A percentile compares a stretch with the other conserved stretches of the same genome.
These are phyloP conservation scores for Ilyonectria mors-panacis DNA, from an alignment of 2,329 filamentous ascomycete genomes.

Conservation along the genomic window DNA sequence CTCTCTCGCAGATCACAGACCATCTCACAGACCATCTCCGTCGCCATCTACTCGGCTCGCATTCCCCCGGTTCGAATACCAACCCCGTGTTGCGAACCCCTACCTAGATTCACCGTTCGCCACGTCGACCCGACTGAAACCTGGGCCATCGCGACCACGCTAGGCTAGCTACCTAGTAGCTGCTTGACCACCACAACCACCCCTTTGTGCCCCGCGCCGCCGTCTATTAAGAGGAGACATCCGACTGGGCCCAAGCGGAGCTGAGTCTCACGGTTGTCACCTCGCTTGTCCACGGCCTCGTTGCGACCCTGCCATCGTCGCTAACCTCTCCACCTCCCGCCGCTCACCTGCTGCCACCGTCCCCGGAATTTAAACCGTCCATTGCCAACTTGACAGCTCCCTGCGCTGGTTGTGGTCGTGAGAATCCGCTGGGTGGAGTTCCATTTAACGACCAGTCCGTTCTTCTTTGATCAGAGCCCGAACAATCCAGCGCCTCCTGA, in stretches of 20 bases:
- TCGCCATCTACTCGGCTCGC: slow-evolving; percentile 24
- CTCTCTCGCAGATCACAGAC: slow-evolving; percentile 30
- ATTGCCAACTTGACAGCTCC: slow-evolving; percentile 19
- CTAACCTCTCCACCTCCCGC: slow-evolving; percentile 30
- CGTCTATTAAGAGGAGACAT: slow-evolving; percentile 43
- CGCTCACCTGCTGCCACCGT: slow-evolving; percentile 20
- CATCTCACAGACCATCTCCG: slow-evolving; percentile 24
- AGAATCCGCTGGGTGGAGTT: slow-evolving; percentile 42
- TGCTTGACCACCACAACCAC: slow-evolving; percentile 16
- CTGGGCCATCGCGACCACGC: slow-evolving; percentile 44
- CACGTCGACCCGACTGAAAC: slow-evolving; percentile 49
- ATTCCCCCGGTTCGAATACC: slow-evolving; percentile 29
- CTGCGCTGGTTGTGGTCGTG: slow-evolving; percentile 28
- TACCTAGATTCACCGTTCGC: slow-evolving; percentile 47
- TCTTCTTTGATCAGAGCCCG: slow-evolving; percentile 39
- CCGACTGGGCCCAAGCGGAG: slow-evolving; percentile 45
- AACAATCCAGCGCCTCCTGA: slow-evolving; percentile 47
- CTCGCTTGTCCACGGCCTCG: slow-evolving; percentile 34
- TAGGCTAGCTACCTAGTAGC: slow-evolving; percentile 34
- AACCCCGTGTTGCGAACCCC: slow-evolving; percentile 41
- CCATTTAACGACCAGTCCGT: slow-evolving; percentile 36
- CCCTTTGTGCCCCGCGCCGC: slow-evolving; percentile 45
- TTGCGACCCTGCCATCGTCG: slow-evolving; percentile 29
- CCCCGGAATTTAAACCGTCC: slow-evolving; percentile 29
- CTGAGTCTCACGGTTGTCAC: slow-evolving; percentile 40